Evolutionary conservation across 352 stramenopile species (phyloP), one percentile per base, ranked within the genome.

Genomic region (Phytophthora colocasiae): DNA sequence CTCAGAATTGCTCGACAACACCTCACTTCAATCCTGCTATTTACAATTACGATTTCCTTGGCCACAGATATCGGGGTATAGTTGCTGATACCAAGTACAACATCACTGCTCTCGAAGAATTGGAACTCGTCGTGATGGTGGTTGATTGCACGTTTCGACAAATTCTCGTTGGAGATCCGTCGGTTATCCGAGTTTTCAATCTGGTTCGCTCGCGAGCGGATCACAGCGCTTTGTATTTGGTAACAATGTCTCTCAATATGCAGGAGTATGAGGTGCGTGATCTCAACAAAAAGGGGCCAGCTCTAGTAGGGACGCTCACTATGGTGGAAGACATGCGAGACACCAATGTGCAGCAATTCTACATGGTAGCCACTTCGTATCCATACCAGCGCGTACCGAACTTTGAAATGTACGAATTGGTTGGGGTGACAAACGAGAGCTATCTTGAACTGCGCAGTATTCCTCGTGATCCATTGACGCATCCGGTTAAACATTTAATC

Each of bases 71-170:
- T 9, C 29, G 58, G 1, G 60, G 64, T 0, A 56, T 83, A 0
- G 45, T 76, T 0, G 34, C 49, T 0, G 63, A 74, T 6, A 75
- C 65, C 2, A 39, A 63, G 39, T 85, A 89, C 56, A 79, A 70
- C 56, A 69, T 80, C 14, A 65, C 60, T 19, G 69, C 59, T 34
- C 32, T 83, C 11, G 32, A 32, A 0, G 58, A 75, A 3, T 43
- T 66, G 1, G 80, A 87, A 34, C 66, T 89, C 11, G 66, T 89
- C 6, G 34, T 76, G n/a, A 67, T 76, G 0, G 56, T 89, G 0
- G 66, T 85, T 5, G 78, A 87, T 48, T 89, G 80, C 49, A 69
- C 69, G 5, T 80, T 63, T 8, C 48, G 32, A 1, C 46, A 66
- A 17, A 64, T 89, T 48, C 1, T 60, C 2, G 10, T 69, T 6